A percentile compares a stretch with the other conserved stretches of the same genome.
These are phyloP conservation scores for Onygenales sp. DNA, from an alignment of 2,329 filamentous ascomycete species.

Conservation along the genomic window DNA sequence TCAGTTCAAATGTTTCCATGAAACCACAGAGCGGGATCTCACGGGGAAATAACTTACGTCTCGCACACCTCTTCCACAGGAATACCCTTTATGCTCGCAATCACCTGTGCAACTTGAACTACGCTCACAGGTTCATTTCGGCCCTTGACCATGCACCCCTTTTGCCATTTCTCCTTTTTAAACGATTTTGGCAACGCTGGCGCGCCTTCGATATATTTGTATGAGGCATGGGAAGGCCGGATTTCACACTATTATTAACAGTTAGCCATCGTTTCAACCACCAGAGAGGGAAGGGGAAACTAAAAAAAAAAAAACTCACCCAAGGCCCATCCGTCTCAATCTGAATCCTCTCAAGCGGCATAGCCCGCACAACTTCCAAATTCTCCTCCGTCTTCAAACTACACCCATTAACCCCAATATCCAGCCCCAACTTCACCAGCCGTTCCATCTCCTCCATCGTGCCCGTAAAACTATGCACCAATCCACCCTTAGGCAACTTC, in stretches of 20 bases:
- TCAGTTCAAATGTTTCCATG: not conserved
- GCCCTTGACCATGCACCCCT: constrained; percentile 84
- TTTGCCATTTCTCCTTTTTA: constrained; percentile 92
- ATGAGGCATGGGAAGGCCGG: constrained; percentile 75
- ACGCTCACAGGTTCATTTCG: constrained; percentile 90
- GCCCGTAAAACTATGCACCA: constrained; percentile 94
- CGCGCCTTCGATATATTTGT: constrained; percentile 60
- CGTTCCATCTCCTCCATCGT: constrained; percentile 74
- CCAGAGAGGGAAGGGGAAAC: not conserved
- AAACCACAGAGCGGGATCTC: not conserved
- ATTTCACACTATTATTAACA: constrained; percentile 65
- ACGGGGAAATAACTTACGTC: constrained; percentile 41
- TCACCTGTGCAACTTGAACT: constrained; percentile 73
- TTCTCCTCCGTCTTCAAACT: constrained; percentile 93
- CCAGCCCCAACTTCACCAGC: constrained; percentile 68
- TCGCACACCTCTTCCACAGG: constrained; percentile 75
- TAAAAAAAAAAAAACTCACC: constrained; percentile 25
- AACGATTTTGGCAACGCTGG: constrained; percentile 68
- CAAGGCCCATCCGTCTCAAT: constrained; percentile 96
- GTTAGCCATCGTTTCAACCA: not conserved
- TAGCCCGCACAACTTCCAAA: constrained; percentile 67
- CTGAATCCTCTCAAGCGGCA: constrained; percentile 73
- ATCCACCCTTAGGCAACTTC: constrained; percentile 61
- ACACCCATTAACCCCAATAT: constrained; percentile 94
- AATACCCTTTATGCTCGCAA: constrained; percentile 77